Evolutionary conservation across 371 early-diverging fungal genomes (phyloP).

Genomic region (Nematocida sp.): DNA sequence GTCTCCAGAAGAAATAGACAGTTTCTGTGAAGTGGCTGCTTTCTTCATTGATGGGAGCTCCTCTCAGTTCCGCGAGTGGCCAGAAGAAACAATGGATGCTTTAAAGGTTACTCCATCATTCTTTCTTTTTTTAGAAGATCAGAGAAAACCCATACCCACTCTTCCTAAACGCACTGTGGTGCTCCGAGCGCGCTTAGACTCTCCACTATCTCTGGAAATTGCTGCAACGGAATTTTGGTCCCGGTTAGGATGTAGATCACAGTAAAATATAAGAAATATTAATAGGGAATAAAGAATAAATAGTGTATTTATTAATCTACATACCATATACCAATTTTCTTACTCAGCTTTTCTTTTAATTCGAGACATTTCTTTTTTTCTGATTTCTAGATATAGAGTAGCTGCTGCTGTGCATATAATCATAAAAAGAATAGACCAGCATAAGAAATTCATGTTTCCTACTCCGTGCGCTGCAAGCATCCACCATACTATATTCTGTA

Average conservation of each 20-base stretch:
- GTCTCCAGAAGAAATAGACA: background rate
- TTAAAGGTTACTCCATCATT: slow-evolving; percentile 18
- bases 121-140: background rate
- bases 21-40: slow-evolving; percentile 11
- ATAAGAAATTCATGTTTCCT: slow-evolving; percentile 53
- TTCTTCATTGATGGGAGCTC: slow-evolving; percentile 38
- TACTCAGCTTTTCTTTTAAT: no score
- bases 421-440: slow-evolving; percentile 32
- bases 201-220: background rate
- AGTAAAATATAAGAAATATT: no score
- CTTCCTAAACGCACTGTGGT: slow-evolving; percentile 8
- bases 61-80: slow-evolving; percentile 49
- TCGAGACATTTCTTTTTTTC: slow-evolving; percentile 7
- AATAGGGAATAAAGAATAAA: no score
- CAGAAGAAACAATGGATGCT: background rate
- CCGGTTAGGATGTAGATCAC: background rate
- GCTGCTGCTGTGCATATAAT: slow-evolving; percentile 23
- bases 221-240: slow-evolving; percentile 40
- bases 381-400: background rate
- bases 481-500: slow-evolving; percentile 28
- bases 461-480: slow-evolving; percentile 29
- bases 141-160: background rate
- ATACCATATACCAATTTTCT: no score
- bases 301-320: no score
- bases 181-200: background rate